Base-by-base conservation (phyloP, 805 yeast species). In the Saccharomycopsis sp. region DNA sequence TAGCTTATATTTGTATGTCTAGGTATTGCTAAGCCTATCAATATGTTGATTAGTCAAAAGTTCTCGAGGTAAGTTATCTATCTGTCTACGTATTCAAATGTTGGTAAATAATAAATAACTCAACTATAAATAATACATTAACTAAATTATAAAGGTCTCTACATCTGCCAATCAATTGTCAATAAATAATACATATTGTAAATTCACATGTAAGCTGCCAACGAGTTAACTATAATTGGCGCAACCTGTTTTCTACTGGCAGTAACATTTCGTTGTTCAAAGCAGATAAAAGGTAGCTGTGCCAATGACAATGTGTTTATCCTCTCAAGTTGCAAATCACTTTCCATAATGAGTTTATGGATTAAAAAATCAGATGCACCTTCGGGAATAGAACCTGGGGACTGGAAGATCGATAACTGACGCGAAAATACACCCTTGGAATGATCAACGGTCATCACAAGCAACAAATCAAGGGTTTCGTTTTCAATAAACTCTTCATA, bases 221-320 rank as follows among this genome's bases (percentile, higher is more conserved):
- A 44, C 7, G 49, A 44, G 5, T 44, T 19, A 17, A 17, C 20
- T 5, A 80, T 57, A 14, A 75, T 67, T 0, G 97, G 97, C 2
- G 89, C 96, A 12, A 91, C 89, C 68, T 88, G 96, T 68, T 92
- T 92, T 65, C 97, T 78, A 41, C 94, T 87, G 1, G 93, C 92
- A 5, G 72, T 69, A 14, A 78, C 65, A 60, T 86, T 83, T 62
- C 76, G 77, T 67, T 86, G 87, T 62, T 72, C 67, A 58, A 71
- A 80, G 22, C 49, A 44, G 5, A 44, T 17, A 7, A 44, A 44
- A 17, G 49, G 49, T 12, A 44, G 22, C 22, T 44, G 22, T 3
- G 49, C 22, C 20, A 3, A 3, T 63, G 56, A 77, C 79, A 12
- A 80, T 67, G 0, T 66, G 41, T 24, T 71, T 69, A 59, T 71